phyloP scores from a whole-genome alignment of 2,329 filamentous ascomycete species.

The Chalara sp. region DNA sequence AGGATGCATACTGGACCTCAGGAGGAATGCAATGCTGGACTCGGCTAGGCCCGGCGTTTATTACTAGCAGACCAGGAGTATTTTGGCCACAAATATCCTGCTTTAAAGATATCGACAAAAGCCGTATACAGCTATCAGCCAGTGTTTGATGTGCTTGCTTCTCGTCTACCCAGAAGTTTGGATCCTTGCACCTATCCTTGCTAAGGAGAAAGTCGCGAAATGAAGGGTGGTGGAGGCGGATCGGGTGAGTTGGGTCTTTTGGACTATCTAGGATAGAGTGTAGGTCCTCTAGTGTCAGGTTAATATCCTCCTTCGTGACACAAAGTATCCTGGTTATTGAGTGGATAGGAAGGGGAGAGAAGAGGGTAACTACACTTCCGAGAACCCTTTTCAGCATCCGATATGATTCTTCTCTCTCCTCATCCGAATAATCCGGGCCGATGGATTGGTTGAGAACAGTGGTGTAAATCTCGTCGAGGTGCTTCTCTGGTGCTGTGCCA shows the following conservation, averaged over 20 bases:
- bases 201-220: neutral
- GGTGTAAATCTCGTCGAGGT: constrained; percentile 9
- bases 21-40: no score
- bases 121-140: neutral
- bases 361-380: constrained; percentile 2
- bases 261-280: neutral
- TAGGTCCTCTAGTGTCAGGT: neutral
- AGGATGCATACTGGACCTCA: no score
- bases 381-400: constrained; percentile 2
- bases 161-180: neutral
- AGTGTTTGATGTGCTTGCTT: neutral
- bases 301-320: neutral
- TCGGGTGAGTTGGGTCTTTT: neutral
- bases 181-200: neutral
- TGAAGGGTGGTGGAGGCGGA: neutral
- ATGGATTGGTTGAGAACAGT: constrained; percentile 8
- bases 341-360: constrained; percentile 1
- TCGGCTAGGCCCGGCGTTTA: no score
- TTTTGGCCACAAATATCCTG: no score
- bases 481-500: constrained; percentile 1
- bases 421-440: neutral
- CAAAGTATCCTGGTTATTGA: neutral
- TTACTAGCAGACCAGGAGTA: no score
- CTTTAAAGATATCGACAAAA: no score
- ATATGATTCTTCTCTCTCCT: constrained; percentile 7